Base-by-base conservation (phyloP, 2,329 filamentous ascomycete genomes). In the Myriosclerotinia curreyana region DNA sequence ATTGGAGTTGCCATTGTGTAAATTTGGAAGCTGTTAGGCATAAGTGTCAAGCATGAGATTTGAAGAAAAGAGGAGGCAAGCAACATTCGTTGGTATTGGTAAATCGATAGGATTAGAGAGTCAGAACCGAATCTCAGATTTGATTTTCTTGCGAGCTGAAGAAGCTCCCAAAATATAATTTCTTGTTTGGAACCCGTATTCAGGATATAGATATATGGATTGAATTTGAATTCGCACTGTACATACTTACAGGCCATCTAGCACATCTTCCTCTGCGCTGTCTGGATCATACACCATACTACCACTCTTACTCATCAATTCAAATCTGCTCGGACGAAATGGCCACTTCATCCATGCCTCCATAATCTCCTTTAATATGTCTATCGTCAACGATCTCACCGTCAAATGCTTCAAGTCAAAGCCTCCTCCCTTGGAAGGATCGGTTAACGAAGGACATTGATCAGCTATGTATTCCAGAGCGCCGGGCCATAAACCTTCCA, bases 281-380 rank as follows among this genome's bases (percentile, higher is more conserved):
- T 58, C 55, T 58, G 55, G 28, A 48, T 58, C 55, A 48, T 58
- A 22, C 3, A 58, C 55, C 28, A 36, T 36, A 58, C 55, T 58
- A 7, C 55, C 55, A 36, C 55, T 44, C 31, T 31, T 66, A 12
- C 36, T 54, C 56, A 71, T 60, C 12, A 88, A 87, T 77, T 85
- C 81, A 20, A 87, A 87, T 71, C 86, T 83, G 36, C 85, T 84
- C 0, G 85, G 86, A 3, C 76, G 75, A 68, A 89, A 90, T 0
- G 87, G 87, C 88, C 88, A 91, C 59, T 81, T 76, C 74, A 84
- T 79, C 80, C 85, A 91, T 0, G 82, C 81, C 68, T 83, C 78
- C 5, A 86, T 66, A 20, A 91, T 75, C 66, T 88, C 83, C 22
- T 79, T 73, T 73, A 86, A 79, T 78, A 89, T 86, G 17, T 72